Conservation (phyloP, 257 asterid genomes). For the Solanum bulbocastanum region DNA sequence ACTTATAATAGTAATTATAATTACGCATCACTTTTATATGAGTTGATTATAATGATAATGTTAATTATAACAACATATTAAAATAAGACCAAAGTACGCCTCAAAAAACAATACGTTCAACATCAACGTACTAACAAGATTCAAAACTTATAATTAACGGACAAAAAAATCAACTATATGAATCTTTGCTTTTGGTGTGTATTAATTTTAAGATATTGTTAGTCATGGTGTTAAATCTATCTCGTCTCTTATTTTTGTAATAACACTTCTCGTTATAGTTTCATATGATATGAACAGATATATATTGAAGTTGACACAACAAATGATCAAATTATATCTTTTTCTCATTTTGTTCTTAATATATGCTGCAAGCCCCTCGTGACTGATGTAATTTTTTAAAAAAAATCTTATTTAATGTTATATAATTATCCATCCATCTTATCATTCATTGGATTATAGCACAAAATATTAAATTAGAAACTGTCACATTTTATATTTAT, state of each 20-base stretch:
- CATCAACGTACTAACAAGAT: not conserved
- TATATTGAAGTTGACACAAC: not conserved
- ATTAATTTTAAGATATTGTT: not conserved
- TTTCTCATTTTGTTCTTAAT: not conserved
- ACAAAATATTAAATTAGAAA: not conserved
- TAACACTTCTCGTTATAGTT: not conserved
- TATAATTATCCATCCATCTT: not conserved
- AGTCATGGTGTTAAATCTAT: not conserved
- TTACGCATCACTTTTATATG: not conserved
- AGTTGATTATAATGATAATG: not conserved
- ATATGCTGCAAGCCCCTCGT: not conserved
- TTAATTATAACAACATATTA: not conserved
- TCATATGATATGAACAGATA: not conserved
- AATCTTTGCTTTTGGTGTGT: not conserved
- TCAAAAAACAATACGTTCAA: not conserved
- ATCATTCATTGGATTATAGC: not conserved
- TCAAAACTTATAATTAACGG: not conserved
- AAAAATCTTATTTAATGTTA: not conserved
- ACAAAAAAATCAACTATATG: not conserved
- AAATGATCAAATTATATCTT: not conserved
- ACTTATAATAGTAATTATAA: not conserved
- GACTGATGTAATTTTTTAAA: not conserved
- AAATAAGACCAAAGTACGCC: not conserved
- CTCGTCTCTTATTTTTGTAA: not conserved
- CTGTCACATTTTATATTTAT: not conserved